phyloP scores from a whole-genome alignment of 768 basidiomycete species.

The Podaxis mareebaensis region DNA sequence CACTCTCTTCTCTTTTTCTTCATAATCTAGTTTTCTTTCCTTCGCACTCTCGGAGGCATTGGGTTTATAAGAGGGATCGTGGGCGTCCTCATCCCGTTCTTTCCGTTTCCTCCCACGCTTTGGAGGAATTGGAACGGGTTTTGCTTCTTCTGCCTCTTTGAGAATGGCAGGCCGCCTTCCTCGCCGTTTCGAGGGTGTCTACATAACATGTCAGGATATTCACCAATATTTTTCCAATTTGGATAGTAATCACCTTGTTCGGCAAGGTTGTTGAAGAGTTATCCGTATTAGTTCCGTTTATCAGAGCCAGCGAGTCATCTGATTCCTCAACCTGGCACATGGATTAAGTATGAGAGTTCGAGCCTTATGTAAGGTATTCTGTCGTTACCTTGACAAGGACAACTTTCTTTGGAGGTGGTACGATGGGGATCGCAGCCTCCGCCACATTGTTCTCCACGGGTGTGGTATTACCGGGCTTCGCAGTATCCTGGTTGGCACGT shows the following conservation, averaged over 20 bases:
- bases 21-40: constrained; percentile 25
- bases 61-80: constrained; percentile 8
- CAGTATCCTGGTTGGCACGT: background rate
- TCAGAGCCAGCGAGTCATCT: constrained; percentile 24
- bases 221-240: background rate
- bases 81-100: constrained; percentile 40
- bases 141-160: constrained; percentile 32
- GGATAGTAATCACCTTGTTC: constrained; percentile 24
- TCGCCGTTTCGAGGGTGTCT: constrained; percentile 24
- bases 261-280: constrained; percentile 21
- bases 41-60: constrained; percentile 16
- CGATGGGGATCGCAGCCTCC: background rate
- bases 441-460: constrained; percentile 5
- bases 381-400: constrained; percentile 36
- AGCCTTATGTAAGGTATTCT: background rate
- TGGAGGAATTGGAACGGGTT: constrained; percentile 19
- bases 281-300: constrained; percentile 15
- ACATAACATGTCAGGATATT: constrained; percentile 1
- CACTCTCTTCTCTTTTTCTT: constrained; percentile 26
- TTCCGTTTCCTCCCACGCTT: constrained; percentile 45
- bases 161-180: constrained; percentile 5
- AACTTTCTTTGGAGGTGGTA: constrained; percentile 10
- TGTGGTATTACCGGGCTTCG: constrained; percentile 16
- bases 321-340: constrained; percentile 36
- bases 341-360: background rate